These are phyloP conservation scores for Calonectria pauciramosa DNA, from an alignment of 2,329 filamentous ascomycete genomes.

Conservation along the genomic window DNA sequence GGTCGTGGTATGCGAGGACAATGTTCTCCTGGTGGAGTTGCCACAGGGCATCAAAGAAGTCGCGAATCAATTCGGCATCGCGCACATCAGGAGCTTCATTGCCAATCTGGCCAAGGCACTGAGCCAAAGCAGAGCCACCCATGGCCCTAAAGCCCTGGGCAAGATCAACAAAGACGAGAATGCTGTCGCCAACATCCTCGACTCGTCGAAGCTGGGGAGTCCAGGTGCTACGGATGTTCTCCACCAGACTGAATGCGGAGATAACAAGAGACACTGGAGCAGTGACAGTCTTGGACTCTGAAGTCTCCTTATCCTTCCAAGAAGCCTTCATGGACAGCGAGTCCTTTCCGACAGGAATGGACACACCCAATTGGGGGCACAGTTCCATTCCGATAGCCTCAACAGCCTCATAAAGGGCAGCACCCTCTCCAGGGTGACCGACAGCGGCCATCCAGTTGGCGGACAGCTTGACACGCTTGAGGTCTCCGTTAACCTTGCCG, in stretches of 20 bases:
- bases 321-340: conserved; percentile 99
- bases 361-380: conserved; percentile 90
- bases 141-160: conserved; percentile 84
- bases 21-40: conserved; percentile 71
- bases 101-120: conserved; percentile 89
- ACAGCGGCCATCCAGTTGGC: conserved; percentile 99
- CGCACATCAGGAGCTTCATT: conserved; percentile 89
- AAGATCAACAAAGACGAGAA: conserved; percentile 92
- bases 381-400: conserved; percentile 93
- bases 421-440: conserved; percentile 91
- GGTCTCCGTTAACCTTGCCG: conserved; percentile 64
- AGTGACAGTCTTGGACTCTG: conserved; percentile 85
- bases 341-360: conserved; percentile 97
- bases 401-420: conserved; percentile 92
- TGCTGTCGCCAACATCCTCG: conserved; percentile 89
- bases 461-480: conserved; percentile 87
- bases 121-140: conserved; percentile 91
- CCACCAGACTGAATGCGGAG: conserved; percentile 88
- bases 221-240: conserved; percentile 89
- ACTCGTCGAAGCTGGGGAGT: conserved; percentile 87
- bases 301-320: conserved; percentile 81
- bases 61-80: conserved; percentile 83
- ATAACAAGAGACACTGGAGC: conserved; percentile 93
- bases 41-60: conserved; percentile 90
- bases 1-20: conserved; percentile 94